Base-by-base conservation (phyloP, 2,329 filamentous ascomycete species). In the Fusarium haematococcum region DNA sequence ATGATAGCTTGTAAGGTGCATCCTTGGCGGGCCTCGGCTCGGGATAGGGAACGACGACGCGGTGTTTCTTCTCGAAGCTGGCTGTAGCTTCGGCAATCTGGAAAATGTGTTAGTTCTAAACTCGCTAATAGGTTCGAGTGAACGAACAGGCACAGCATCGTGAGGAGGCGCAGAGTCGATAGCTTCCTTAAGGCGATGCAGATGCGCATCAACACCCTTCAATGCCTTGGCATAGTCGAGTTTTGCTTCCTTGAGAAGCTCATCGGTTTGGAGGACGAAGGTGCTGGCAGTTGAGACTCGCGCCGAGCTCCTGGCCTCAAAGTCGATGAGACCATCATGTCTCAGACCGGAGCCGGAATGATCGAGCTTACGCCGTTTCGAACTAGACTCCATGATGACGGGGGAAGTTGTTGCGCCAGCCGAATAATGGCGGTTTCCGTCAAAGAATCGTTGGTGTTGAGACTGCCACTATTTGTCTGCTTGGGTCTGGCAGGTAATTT, bases 1-100 rank as follows among this genome's bases (percentile, higher is more conserved):
- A 98, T 43, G 92, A 88, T 62, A 98, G 86, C 78, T 95, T 95
- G 84, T 97, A 97, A 62, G 93, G 93, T 35, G 91, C 91, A 81
- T 96, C 92, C 78, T 91, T 90, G 13, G 90, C 86, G 2, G 96
- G 95, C 60, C 88, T 91, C 20, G 95, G 95, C n/a, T 92, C 88
- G 18, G 96, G 95, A 79, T 95, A 98, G 0, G 97, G 97, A 57
- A 98, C 89, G n/a, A 86, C 83, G 67, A 97, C 88, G 58, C 90
- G 90, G 79, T 91, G 87, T 45, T 88, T 87, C 81, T 91, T 92
- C 76, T 93, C 90, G 77, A 94, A 88, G 70, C 88, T 90, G 79
- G 91, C 86, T 0, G 86, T 86, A 10, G 94, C 95, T 76, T 97
- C 91, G 37, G 84, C 76, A 62, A 97, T 88, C 93, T 95, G 74